phyloP scores from a whole-genome alignment of 1,284 basidiomycete genomes.

The Apiotrichum siamense region DNA sequence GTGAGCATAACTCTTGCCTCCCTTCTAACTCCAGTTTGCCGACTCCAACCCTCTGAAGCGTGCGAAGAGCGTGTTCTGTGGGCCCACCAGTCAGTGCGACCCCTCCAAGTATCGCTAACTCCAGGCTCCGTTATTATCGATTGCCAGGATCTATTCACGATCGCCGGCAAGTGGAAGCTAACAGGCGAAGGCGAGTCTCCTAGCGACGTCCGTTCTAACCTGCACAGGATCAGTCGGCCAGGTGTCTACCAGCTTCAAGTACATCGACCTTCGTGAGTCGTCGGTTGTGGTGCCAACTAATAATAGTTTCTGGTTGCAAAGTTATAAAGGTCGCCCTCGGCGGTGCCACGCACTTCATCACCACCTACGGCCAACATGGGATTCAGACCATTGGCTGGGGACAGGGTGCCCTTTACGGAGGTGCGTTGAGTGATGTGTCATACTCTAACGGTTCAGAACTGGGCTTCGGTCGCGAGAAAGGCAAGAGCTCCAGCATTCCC shows the following conservation, averaged over 20 bases:
- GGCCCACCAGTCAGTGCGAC: constrained; percentile 57
- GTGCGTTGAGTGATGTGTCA: constrained; percentile 31
- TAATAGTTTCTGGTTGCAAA: constrained; percentile 59
- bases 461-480: constrained; percentile 68
- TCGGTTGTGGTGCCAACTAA: background rate
- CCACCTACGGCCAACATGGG: constrained; percentile 57
- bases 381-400: constrained; percentile 48
- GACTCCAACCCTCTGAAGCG: constrained; percentile 61
- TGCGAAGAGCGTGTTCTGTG: constrained; percentile 64
- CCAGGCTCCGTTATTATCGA: constrained; percentile 69
- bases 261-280: constrained; percentile 6
- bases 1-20: background rate
- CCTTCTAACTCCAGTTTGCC: constrained; percentile 54
- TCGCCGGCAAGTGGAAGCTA: constrained; percentile 70
- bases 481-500: constrained; percentile 84
- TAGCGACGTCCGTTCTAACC: background rate
- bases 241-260: constrained; percentile 67
- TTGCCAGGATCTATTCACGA: constrained; percentile 63
- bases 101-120: background rate
- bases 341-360: constrained; percentile 82
- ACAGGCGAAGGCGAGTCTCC: constrained; percentile 69
- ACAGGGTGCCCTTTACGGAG: constrained; percentile 13
- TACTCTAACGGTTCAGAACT: constrained; percentile 55
- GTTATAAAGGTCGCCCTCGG: constrained; percentile 64
- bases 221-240: constrained; percentile 67